Percentiles rank a stretch among this genome's conserved stretches.
Evolutionary conservation across 805 yeast genomes (phyloP).

Genomic region (Nakazawaea wickerhamii): DNA sequence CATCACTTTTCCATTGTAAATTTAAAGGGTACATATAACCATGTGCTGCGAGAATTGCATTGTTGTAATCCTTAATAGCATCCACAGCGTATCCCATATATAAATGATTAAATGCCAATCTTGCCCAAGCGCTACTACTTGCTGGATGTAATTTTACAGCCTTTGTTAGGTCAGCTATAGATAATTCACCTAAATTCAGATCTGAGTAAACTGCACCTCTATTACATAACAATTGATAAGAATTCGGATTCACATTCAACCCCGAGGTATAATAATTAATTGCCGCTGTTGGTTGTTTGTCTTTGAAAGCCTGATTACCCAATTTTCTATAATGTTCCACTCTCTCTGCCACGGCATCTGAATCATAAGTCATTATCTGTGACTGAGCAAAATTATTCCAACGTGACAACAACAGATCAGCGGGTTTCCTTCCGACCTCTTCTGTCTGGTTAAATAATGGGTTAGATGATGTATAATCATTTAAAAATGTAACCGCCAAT

Average conservation of each 20-base stretch:
- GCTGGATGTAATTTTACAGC: constrained; percentile 28
- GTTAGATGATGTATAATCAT: neutral
- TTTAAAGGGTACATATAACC: constrained; percentile 5
- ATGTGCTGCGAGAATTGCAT: constrained; percentile 22
- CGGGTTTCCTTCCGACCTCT: neutral
- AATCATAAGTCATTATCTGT: neutral
- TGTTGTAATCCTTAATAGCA: constrained; percentile 31
- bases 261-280: constrained; percentile 33
- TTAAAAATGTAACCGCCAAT: constrained; percentile 1
- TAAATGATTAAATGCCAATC: constrained; percentile 31
- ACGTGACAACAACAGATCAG: neutral
- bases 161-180: constrained; percentile 29
- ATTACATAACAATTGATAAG: constrained; percentile 30
- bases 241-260: constrained; percentile 25
- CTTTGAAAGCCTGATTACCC: constrained; percentile 25
- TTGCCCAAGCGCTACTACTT: constrained; percentile 33
- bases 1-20: neutral
- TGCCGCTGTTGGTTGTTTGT: constrained; percentile 27
- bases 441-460: neutral
- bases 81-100: constrained; percentile 31
- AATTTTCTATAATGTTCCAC: constrained; percentile 16
- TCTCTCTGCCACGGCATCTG: neutral
- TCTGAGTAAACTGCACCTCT: constrained; percentile 36
- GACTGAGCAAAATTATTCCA: neutral
- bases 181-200: constrained; percentile 28